A percentile compares a stretch with the other conserved stretches of the same genome.
These are phyloP conservation scores for Urostyla sp. DNA, from an alignment of 73 alveolate genomes.

Conservation along the genomic window DNA sequence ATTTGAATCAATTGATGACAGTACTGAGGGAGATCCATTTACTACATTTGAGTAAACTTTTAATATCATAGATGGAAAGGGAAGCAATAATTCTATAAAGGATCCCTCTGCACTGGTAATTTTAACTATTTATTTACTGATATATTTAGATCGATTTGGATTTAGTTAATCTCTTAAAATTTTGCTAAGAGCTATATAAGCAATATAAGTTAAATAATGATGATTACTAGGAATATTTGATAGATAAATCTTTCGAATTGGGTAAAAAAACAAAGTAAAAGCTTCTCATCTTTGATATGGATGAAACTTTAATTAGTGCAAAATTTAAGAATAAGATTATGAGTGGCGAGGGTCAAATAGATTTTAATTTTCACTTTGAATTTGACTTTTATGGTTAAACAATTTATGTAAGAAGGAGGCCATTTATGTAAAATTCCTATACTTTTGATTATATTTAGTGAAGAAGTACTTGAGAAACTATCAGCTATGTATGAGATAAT, in stretches of 20 bases:
- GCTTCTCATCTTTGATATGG: constrained; percentile 55
- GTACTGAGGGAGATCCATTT: constrained; percentile 23
- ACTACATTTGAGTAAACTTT: constrained; percentile 1
- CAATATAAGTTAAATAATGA: constrained; percentile 26
- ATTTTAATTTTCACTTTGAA: constrained; percentile 9
- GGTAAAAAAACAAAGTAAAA: constrained; percentile 32
- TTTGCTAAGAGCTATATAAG: constrained; percentile 9
- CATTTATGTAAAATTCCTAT: constrained; percentile 72
- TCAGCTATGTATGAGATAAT: constrained; percentile 79
- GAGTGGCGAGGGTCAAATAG: too few species aligned
- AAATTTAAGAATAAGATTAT: constrained; percentile 32
- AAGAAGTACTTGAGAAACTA: constrained; percentile 63
- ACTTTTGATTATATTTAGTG: too few species aligned
- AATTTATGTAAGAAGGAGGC: constrained; percentile 67
- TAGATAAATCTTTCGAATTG: constrained; percentile 35
- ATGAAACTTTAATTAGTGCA: constrained; percentile 58
- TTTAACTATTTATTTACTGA: too few species aligned
- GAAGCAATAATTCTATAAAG: background rate
- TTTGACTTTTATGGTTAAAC: constrained; percentile 38
- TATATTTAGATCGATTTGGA: constrained; percentile 36
- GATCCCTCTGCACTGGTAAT: too few species aligned
- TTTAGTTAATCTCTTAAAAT: constrained; percentile 34
- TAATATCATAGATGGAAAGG: background rate
- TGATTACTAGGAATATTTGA: constrained; percentile 27
- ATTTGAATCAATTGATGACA: background rate